A percentile compares a stretch with the other conserved stretches of the same genome.
These are phyloP conservation scores for Nicotiana knightiana DNA, from an alignment of 257 asterid genomes.

Conservation along the genomic window DNA sequence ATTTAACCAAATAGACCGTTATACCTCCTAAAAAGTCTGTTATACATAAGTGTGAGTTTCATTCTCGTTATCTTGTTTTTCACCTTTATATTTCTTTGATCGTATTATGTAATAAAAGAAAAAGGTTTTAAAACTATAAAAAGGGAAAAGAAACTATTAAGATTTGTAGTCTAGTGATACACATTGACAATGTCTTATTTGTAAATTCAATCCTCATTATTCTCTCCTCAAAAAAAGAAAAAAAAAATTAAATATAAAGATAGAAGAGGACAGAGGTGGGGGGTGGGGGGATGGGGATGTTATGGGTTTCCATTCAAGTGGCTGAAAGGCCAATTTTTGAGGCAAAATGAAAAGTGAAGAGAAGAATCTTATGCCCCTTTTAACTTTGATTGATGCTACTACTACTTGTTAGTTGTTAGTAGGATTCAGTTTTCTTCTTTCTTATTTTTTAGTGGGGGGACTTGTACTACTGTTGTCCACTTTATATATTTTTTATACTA, in stretches of 20 bases:
- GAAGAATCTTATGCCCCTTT: neutral
- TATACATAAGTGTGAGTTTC: too few species aligned
- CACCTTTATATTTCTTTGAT: too few species aligned
- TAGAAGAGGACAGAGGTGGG: neutral
- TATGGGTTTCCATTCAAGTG: slow-evolving; percentile 45
- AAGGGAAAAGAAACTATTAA: too few species aligned
- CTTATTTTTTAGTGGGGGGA: neutral
- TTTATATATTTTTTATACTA: neutral
- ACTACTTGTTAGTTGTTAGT: too few species aligned
- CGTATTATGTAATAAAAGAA: too few species aligned
- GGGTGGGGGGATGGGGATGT: slow-evolving; percentile 20
- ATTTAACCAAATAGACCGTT: too few species aligned
- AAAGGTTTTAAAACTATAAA: too few species aligned
- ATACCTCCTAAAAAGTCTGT: too few species aligned
- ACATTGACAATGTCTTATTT: too few species aligned
- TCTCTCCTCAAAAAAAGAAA: neutral
- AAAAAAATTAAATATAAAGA: neutral
- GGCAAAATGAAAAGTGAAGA: slow-evolving; percentile 14
- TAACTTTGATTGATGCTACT: neutral
- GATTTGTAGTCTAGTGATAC: too few species aligned
- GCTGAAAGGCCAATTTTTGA: slow-evolving; percentile 9
- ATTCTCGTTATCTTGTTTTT: too few species aligned
- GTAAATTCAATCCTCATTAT: too few species aligned
- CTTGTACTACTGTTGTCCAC: neutral
- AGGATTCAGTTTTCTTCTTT: neutral